Evolutionary conservation across 306 rosid species (phyloP).

Genomic region (Ormosia emarginata): DNA sequence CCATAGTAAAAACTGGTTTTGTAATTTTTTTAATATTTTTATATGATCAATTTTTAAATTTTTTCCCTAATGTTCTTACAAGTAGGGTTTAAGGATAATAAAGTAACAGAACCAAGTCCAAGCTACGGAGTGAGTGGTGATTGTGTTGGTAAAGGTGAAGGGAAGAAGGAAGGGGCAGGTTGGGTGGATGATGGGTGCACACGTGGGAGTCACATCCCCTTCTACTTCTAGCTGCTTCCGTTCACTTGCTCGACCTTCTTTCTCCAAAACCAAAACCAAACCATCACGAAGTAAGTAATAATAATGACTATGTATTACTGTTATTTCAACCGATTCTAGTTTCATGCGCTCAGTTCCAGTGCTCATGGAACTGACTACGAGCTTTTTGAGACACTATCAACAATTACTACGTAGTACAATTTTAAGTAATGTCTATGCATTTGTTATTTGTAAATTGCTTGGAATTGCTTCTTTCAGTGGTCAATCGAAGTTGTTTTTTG

Average conservation of each 20-base stretch:
- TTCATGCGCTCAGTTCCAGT: not conserved
- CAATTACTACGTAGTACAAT: not conserved
- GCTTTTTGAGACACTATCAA: not conserved
- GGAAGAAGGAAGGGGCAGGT: not conserved
- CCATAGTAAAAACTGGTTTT: too few species aligned
- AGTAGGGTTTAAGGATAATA: not conserved
- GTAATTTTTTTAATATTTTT: too few species aligned
- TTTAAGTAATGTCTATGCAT: not conserved
- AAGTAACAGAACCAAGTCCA: not conserved
- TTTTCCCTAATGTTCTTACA: too few species aligned
- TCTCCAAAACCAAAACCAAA: slow-evolving; percentile 48
- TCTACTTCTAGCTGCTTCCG: slow-evolving; percentile 35
- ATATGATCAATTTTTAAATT: too few species aligned
- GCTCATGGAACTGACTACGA: not conserved
- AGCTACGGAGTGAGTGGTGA: not conserved
- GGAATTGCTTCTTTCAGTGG: not conserved
- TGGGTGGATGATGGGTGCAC: slow-evolving; percentile 38
- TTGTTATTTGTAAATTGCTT: not conserved
- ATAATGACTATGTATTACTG: not conserved
- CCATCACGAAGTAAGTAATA: slow-evolving; percentile 47
- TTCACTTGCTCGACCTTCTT: slow-evolving; percentile 39
- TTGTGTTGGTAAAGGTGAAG: not conserved
- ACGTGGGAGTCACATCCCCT: slow-evolving; percentile 47
- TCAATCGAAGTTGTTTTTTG: not conserved
- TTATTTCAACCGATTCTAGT: not conserved